phyloP scores from a whole-genome alignment of 768 basidiomycete genomes.

The Suillus americanus region DNA sequence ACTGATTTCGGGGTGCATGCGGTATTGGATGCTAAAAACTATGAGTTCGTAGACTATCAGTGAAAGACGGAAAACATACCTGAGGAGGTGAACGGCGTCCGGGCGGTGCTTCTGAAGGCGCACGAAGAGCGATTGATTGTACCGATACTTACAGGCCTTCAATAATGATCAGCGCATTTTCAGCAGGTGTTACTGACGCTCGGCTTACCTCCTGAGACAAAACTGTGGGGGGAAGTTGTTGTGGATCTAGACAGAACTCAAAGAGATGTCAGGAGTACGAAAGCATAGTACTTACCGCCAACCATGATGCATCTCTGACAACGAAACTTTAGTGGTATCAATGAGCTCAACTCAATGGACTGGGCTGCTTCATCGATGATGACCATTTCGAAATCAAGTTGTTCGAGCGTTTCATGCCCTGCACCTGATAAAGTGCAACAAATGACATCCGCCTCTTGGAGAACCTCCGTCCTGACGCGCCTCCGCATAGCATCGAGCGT shows the following conservation, averaged over 20 bases:
- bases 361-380: constrained; percentile 99
- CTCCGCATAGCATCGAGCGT: constrained; percentile 82
- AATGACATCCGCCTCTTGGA: constrained; percentile 88
- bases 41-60: constrained; percentile 2
- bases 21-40: constrained; percentile 86
- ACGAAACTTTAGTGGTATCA: constrained; percentile 92
- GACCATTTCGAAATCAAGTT: constrained; percentile 90
- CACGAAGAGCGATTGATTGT: constrained; percentile 92
- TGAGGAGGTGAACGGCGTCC: constrained; percentile 87
- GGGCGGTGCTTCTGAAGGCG: constrained; percentile 78
- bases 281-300: constrained; percentile 53
- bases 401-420: constrained; percentile 83
- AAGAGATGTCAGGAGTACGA: constrained; percentile 1
- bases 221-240: constrained; percentile 95
- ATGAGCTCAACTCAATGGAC: constrained; percentile 89
- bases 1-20: constrained; percentile 98
- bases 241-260: constrained; percentile 53
- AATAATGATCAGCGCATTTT: constrained; percentile 3
- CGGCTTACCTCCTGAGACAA: constrained; percentile 55
- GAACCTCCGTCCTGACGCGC: constrained; percentile 69
- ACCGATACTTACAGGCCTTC: constrained; percentile 68
- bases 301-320: constrained; percentile 89
- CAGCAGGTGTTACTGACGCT: constrained; percentile 28
- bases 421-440: constrained; percentile 93
- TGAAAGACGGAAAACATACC: constrained; percentile 42